A percentile compares a stretch with the other conserved stretches of the same genome.
Conservation (phyloP, 345 rosid species). For the Eucalyptus pauciflora region DNA sequence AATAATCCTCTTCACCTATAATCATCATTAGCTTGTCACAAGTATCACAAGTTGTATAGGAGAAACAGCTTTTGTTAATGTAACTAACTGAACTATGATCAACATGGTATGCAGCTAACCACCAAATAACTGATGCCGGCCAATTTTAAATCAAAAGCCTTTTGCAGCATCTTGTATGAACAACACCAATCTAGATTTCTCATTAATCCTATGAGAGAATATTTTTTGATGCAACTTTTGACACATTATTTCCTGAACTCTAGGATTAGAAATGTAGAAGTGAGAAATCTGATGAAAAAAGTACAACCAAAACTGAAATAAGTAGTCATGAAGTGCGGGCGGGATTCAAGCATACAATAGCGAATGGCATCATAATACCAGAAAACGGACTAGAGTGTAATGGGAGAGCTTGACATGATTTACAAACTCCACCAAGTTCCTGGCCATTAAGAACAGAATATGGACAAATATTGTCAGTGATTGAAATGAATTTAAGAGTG, state of each 20-base stretch:
- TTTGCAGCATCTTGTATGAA: neutral
- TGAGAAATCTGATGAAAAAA: neutral
- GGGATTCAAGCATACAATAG: neutral
- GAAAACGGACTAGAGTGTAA: neutral
- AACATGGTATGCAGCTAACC: neutral
- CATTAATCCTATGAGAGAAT: neutral
- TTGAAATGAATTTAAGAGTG: neutral
- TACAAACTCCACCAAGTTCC: neutral
- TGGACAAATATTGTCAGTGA: neutral
- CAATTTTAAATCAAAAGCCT: neutral
- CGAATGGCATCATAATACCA: neutral
- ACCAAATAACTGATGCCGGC: neutral
- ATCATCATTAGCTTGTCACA: neutral
- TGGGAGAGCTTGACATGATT: neutral
- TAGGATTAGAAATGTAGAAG: neutral
- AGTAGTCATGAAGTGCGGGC: neutral
- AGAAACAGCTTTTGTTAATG: neutral
- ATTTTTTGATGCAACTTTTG: neutral
- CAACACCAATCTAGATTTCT: neutral
- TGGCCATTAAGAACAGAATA: neutral
- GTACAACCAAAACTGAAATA: neutral
- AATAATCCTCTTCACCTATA: neutral
- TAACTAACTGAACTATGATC: neutral
- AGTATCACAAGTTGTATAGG: neutral
- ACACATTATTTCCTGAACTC: neutral